phyloP scores from a whole-genome alignment of 495 filamentous ascomycete species.

The Penicillium diatomitis region DNA sequence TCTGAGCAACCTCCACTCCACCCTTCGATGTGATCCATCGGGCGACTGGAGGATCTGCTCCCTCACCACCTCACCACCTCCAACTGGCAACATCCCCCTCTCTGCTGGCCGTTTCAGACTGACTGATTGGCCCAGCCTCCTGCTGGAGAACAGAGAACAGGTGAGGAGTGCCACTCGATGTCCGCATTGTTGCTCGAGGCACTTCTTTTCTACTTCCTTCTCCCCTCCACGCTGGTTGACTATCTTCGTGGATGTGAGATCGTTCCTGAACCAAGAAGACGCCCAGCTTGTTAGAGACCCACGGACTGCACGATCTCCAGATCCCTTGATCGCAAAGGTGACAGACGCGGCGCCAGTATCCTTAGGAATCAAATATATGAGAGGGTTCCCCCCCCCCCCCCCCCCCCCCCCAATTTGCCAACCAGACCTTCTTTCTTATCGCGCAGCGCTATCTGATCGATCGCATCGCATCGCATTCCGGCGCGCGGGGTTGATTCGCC shows the following conservation, averaged over 20 bases:
- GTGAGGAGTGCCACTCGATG: slow-evolving; percentile 16
- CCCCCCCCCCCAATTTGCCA: not conserved
- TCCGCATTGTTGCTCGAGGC: slow-evolving; percentile 14
- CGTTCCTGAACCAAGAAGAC: not conserved
- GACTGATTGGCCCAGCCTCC: slow-evolving; percentile 24
- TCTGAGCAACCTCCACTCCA: not conserved
- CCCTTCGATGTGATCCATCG: not conserved
- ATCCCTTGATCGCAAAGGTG: slow-evolving; percentile 7
- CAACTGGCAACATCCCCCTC: not conserved
- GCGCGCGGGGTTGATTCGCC: slow-evolving; percentile 12
- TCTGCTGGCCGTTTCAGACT: not conserved
- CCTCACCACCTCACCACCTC: too few species aligned
- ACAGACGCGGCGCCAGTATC: not conserved
- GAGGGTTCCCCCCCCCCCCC: not conserved
- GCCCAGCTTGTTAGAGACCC: not conserved
- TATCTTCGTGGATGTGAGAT: slow-evolving; percentile 5
- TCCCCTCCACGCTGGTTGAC: slow-evolving; percentile 2
- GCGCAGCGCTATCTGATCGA: slow-evolving; percentile 8
- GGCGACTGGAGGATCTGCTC: too few species aligned
- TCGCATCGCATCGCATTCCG: slow-evolving; percentile 5
- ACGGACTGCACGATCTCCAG: not conserved
- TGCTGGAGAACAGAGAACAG: slow-evolving; percentile 4
- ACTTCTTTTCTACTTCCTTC: slow-evolving; percentile 1
- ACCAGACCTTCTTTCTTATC: slow-evolving; percentile 2
- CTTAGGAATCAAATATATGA: not conserved